phyloP scores from a whole-genome alignment of 73 alveolate genomes.

The Tetrahymena borealis region DNA sequence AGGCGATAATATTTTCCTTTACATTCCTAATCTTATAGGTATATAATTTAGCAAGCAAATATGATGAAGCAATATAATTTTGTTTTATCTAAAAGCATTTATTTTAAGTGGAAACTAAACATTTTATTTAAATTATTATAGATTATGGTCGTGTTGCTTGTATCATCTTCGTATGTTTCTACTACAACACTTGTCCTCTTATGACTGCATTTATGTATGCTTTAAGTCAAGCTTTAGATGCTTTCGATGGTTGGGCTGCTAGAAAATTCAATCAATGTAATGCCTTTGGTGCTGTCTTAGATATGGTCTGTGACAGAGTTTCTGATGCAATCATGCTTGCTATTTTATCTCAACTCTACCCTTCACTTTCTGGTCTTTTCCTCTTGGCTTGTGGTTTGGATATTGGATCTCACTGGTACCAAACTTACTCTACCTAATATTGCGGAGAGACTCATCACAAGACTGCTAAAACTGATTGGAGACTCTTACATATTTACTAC shows the following conservation, averaged over 20 bases:
- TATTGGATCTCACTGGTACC: constrained; percentile 42
- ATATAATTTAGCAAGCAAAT: background rate
- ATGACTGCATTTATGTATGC: constrained; percentile 31
- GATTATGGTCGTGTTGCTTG: constrained; percentile 1
- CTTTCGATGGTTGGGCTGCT: constrained; percentile 46
- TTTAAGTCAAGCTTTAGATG: constrained; percentile 21
- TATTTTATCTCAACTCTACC: constrained; percentile 21
- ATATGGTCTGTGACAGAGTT: constrained; percentile 44
- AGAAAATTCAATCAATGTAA: constrained; percentile 29
- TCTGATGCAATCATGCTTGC: constrained; percentile 33
- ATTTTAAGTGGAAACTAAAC: background rate
- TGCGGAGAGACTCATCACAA: constrained; percentile 42
- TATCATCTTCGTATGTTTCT: background rate
- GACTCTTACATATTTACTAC: constrained; percentile 22
- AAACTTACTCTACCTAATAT: constrained; percentile 31
- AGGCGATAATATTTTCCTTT: background rate
- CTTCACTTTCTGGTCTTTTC: constrained; percentile 19
- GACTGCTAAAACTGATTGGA: constrained; percentile 20
- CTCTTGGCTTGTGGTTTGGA: constrained; percentile 38
- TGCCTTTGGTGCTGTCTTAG: constrained; percentile 38
- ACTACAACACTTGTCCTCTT: background rate
- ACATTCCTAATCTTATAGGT: background rate
- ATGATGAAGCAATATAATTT: too few species aligned
- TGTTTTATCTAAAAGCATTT: background rate
- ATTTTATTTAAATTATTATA: background rate